phyloP scores from a whole-genome alignment of 352 stramenopile genomes.

The Pythium phragmitis region DNA sequence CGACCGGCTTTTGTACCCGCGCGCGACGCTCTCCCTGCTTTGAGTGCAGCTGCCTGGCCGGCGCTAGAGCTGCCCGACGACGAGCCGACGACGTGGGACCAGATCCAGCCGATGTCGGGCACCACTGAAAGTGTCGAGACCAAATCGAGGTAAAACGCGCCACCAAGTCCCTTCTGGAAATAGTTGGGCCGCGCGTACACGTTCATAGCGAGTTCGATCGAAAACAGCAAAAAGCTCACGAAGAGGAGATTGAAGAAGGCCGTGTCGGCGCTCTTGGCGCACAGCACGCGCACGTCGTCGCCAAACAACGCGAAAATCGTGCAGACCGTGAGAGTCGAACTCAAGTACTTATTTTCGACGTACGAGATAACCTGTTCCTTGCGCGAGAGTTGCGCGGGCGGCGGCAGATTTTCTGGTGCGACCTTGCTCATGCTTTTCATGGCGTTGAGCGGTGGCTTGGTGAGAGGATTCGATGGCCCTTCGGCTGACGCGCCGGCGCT shows the following conservation, averaged over 20 bases:
- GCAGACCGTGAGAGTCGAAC: constrained; percentile 59
- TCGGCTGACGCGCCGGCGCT: constrained; percentile 13
- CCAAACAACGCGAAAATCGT: constrained; percentile 89
- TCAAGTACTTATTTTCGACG: constrained; percentile 76
- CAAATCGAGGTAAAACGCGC: constrained; percentile 93
- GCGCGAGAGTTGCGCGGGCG: constrained; percentile 33
- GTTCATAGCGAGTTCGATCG: constrained; percentile 61
- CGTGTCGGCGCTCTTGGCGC: constrained; percentile 59
- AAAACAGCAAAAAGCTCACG: constrained; percentile 75
- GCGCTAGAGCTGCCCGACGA: constrained; percentile 24
- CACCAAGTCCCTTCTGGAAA: constrained; percentile 68
- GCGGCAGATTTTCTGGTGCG: constrained; percentile 48
- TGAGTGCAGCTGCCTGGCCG: constrained; percentile 65
- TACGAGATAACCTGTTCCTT: constrained; percentile 47
- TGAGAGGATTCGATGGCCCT: constrained; percentile 25
- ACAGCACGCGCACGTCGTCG: constrained; percentile 81
- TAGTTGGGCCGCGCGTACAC: constrained; percentile 77
- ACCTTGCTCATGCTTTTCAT: constrained; percentile 68
- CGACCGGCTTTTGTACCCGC: constrained; percentile 85
- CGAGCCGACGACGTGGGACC: constrained; percentile 52
- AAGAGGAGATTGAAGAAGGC: constrained; percentile 83
- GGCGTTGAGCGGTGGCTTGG: constrained; percentile 21
- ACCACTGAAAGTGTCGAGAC: constrained; percentile 93
- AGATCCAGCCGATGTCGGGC: constrained; percentile 89
- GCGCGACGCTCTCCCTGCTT: constrained; percentile 82